Conservation (phyloP, 768 basidiomycete species). For the Xerocomus potaroensis region DNA sequence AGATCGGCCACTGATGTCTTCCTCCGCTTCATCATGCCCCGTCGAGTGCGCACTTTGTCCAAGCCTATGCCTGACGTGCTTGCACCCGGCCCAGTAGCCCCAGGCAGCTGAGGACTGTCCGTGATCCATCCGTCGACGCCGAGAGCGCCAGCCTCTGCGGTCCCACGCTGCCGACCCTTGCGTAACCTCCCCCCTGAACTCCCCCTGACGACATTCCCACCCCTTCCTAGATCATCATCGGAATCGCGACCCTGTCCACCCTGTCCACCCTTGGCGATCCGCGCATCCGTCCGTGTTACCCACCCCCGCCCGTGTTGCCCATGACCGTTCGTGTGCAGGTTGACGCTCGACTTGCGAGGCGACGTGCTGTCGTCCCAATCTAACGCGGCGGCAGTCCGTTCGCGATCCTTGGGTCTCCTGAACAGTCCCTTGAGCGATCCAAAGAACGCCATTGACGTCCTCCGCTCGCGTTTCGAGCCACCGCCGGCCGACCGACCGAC, state of each 20-base stretch:
- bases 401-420: constrained; percentile 18
- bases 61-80: neutral
- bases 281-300: constrained; percentile 29
- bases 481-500: neutral
- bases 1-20: constrained; percentile 24
- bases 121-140: neutral
- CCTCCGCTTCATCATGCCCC: constrained; percentile 6
- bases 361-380: constrained; percentile 22
- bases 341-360: neutral
- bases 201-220: neutral
- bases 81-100: neutral
- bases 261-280: constrained; percentile 6
- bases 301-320: constrained; percentile 13
- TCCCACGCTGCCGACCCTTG: constrained; percentile 13
- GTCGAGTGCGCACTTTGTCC: constrained; percentile 1
- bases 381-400: neutral
- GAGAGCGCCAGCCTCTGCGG: neutral
- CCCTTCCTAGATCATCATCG: constrained; percentile 15
- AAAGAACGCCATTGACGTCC: constrained; percentile 20
- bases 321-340: neutral
- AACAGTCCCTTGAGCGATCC: constrained; percentile 28
- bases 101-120: neutral
- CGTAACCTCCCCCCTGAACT: constrained; percentile 6
- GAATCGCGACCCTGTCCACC: constrained; percentile 2
- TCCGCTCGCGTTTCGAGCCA: constrained; percentile 18